Percentiles rank a stretch among this genome's conserved stretches.
These are phyloP conservation scores for Erodium moschatum DNA, from an alignment of 441 rosid genomes.

Conservation along the genomic window DNA sequence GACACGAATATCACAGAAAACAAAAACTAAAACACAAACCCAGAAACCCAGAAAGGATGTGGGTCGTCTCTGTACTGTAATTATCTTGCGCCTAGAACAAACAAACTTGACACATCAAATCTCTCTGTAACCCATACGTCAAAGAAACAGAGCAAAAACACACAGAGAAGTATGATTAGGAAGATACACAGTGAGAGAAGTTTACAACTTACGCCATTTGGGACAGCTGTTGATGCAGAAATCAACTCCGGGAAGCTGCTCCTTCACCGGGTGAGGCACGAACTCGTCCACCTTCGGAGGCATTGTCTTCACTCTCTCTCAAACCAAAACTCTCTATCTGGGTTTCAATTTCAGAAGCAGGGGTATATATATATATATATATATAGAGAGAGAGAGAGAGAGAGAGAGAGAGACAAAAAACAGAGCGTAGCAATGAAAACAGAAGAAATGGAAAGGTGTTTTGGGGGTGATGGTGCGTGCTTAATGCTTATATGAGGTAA, in stretches of 20 bases:
- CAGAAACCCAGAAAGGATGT: neutral
- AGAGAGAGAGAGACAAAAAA: too few relatives aligned
- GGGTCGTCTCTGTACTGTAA: neutral
- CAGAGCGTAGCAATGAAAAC: too few relatives aligned
- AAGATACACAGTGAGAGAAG: slow-evolving; percentile 1
- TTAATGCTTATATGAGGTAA: too few relatives aligned
- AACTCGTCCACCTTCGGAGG: slow-evolving; percentile 63
- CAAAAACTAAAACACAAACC: neutral
- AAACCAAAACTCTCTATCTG: neutral
- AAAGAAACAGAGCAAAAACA: neutral
- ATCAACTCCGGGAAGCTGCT: slow-evolving; percentile 68
- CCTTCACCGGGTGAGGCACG: slow-evolving; percentile 69
- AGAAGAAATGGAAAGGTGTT: too few relatives aligned
- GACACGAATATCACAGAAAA: neutral
- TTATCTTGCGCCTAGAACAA: neutral
- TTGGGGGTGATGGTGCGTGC: too few relatives aligned
- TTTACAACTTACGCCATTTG: slow-evolving; percentile 95
- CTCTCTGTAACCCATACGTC: neutral
- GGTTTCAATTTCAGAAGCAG: neutral
- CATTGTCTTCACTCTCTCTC: slow-evolving; percentile 32
- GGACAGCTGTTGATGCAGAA: slow-evolving; percentile 91
- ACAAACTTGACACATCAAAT: neutral
- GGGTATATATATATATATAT: too few relatives aligned
- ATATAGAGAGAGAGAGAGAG: too few relatives aligned
- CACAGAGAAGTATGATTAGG: too few relatives aligned